These are phyloP conservation scores for Penicilliopsis zonata DNA, from an alignment of 495 filamentous ascomycete genomes.

Conservation along the genomic window DNA sequence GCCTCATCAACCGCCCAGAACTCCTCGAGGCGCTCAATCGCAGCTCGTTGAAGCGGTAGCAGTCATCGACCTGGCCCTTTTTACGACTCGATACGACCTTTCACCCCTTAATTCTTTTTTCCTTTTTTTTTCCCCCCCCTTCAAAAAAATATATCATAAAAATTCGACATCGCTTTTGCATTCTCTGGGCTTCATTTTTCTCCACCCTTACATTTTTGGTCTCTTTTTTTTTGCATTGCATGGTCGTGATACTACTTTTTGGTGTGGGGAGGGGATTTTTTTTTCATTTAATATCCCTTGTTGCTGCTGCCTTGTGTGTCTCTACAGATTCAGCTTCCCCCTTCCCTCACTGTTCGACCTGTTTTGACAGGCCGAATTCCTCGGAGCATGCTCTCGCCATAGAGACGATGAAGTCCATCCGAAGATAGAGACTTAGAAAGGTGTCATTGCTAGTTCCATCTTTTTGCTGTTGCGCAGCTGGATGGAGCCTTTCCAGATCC, in stretches of 20 bases:
- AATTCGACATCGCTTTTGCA: slow-evolving; percentile 1
- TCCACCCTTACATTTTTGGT: slow-evolving; percentile 7
- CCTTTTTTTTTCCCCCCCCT: slow-evolving; percentile 2
- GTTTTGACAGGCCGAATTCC: too few species aligned
- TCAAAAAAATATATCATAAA: not conserved
- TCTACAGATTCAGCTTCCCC: too few species aligned
- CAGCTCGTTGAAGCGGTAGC: slow-evolving; percentile 57
- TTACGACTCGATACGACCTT: slow-evolving; percentile 30
- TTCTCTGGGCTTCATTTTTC: slow-evolving; percentile 2
- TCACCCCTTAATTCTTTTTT: slow-evolving; percentile 11
- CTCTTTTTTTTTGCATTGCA: slow-evolving; percentile 6
- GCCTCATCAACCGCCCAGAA: slow-evolving; percentile 70
- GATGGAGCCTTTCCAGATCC: too few species aligned
- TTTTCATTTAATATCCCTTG: too few species aligned
- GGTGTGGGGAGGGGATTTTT: not conserved
- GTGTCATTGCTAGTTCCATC: too few species aligned
- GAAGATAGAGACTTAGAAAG: too few species aligned
- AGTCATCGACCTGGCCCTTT: slow-evolving; percentile 15
- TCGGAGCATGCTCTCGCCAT: too few species aligned
- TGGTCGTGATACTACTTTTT: slow-evolving; percentile 5
- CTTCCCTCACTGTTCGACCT: too few species aligned
- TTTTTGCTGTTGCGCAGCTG: too few species aligned
- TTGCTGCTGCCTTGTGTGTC: not conserved
- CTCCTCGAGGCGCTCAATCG: slow-evolving; percentile 74
- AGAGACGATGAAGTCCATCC: too few species aligned